Evolutionary conservation across 345 rosid genomes (phyloP), one percentile per base, ranked within the genome.

Genomic region (Cardiospermum halicacabum): DNA sequence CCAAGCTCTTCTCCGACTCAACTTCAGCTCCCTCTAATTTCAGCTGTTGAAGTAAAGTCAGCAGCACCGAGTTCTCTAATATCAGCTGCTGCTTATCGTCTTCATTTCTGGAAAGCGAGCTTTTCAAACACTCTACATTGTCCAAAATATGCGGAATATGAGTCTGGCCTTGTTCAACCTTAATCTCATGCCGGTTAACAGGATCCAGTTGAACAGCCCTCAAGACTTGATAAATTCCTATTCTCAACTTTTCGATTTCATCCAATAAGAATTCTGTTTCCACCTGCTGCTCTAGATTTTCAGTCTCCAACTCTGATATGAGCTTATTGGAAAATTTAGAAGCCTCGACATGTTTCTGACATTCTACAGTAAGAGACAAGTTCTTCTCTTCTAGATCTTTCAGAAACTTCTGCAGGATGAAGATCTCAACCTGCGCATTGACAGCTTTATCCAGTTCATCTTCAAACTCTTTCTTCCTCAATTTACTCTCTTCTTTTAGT

Each of bases 371-470:
- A 36, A 89, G 77, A 65, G 89, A 82, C 19, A 76, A 64, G 48
- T 89, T 91, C 74, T 86, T 86, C 61, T 74, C 77, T 77, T 87
- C 97, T 49, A 87, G 70, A 60, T 89, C 98, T 77, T 84, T 78
- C 47, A 85, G 74, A 62, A 87, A 81, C 64, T 76, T 85, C 76
- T 91, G 84, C 77, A 91, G 74, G 60, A 91, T 72, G 65, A 89
- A 82, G 69, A 82, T 89, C 83, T 89, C 94, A 5, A 88, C 87
- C 72, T 91, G 88, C 19, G 91, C 85, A 74, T 81, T 83, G 65
- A 88, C 87, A 60, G 85, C 92, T 81, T 81, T 86, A 63, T 87
- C 99, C 66, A 94, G 82, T 59, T 91, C 96, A 67, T 88, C 99
- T 78, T 89, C 96, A 62, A 80, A 94, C 28, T 91, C 91, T 79